These are phyloP conservation scores for Echeveria elegans DNA, from an alignment of 164 flowering plant species.

Conservation along the genomic window DNA sequence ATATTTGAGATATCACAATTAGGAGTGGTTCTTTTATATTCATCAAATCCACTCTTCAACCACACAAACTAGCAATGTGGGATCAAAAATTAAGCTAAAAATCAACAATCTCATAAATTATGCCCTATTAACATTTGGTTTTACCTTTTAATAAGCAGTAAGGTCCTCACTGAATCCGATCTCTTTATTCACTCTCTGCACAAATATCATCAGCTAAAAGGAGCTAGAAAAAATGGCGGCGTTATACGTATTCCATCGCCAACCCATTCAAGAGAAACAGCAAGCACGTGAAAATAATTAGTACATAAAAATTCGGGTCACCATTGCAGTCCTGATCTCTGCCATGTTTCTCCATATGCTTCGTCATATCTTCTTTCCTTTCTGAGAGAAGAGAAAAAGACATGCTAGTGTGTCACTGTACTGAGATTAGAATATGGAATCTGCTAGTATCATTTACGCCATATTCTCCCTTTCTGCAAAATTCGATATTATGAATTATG, in stretches of 20 bases:
- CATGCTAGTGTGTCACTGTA: slow-evolving; percentile 4
- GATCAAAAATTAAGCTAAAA: no score
- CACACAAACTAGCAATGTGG: no score
- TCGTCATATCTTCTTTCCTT: slow-evolving; percentile 13
- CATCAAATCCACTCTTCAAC: no score
- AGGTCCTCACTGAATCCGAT: slow-evolving; percentile 19
- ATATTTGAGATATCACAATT: no score
- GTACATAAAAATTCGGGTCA: background rate
- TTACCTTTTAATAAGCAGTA: slow-evolving; percentile 7
- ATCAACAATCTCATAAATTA: background rate
- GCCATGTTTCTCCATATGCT: slow-evolving; percentile 7
- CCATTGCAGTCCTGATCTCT: slow-evolving; percentile 3
- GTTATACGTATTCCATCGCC: slow-evolving; percentile 15
- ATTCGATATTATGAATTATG: slow-evolving; percentile 13
- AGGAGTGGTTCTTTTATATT: no score
- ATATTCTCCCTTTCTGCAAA: slow-evolving; percentile 14
- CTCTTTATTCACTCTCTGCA: slow-evolving; percentile 11
- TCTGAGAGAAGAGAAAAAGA: slow-evolving; percentile 11
- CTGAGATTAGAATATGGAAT: slow-evolving; percentile 14
- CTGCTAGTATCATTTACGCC: slow-evolving; percentile 4
- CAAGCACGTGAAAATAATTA: background rate
- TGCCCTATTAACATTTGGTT: background rate
- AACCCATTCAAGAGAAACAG: slow-evolving; percentile 11
- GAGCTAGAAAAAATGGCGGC: slow-evolving; percentile 10
- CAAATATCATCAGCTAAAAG: slow-evolving; percentile 4